These are phyloP conservation scores for Rutstroemia sp. DNA, from an alignment of 2,329 filamentous ascomycete species.

Conservation along the genomic window DNA sequence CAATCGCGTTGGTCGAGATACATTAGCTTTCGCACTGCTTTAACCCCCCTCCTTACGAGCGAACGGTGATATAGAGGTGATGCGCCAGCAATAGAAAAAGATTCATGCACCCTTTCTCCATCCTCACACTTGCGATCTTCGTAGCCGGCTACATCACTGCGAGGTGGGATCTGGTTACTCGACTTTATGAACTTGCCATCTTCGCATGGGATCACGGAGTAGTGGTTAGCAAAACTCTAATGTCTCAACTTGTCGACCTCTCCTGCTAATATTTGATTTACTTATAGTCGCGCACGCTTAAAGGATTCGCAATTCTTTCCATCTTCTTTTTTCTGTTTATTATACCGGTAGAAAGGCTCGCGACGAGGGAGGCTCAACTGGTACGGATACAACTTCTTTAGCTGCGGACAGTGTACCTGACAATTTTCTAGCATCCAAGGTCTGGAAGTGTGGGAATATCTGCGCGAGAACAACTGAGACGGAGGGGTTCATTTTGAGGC, in stretches of 20 bases:
- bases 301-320: constrained; percentile 77
- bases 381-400: constrained; percentile 44
- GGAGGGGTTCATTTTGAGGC: constrained; percentile 83
- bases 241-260: too few species aligned
- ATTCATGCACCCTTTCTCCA: constrained; percentile 92
- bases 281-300: constrained; percentile 68
- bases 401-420: constrained; percentile 15
- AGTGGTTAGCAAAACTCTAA: constrained; percentile 42
- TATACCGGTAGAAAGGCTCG: constrained; percentile 77
- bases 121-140: constrained; percentile 95
- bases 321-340: constrained; percentile 78
- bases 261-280: constrained; percentile 11
- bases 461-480: constrained; percentile 87
- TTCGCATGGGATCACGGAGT: constrained; percentile 99
- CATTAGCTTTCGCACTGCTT: too few species aligned
- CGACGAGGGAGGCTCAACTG: constrained; percentile 69
- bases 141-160: constrained; percentile 99
- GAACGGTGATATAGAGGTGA: constrained; percentile 13
- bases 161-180: constrained; percentile 95
- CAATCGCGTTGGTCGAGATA: too few species aligned
- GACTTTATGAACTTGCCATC: constrained; percentile 91
- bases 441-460: constrained; percentile 74
- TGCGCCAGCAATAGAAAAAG: constrained; percentile 26
- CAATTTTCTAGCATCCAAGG: constrained; percentile 64
- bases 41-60: not conserved